These are phyloP conservation scores for Rhizopus sp. DNA, from an alignment of 371 early-diverging fungal genomes.

Conservation along the genomic window DNA sequence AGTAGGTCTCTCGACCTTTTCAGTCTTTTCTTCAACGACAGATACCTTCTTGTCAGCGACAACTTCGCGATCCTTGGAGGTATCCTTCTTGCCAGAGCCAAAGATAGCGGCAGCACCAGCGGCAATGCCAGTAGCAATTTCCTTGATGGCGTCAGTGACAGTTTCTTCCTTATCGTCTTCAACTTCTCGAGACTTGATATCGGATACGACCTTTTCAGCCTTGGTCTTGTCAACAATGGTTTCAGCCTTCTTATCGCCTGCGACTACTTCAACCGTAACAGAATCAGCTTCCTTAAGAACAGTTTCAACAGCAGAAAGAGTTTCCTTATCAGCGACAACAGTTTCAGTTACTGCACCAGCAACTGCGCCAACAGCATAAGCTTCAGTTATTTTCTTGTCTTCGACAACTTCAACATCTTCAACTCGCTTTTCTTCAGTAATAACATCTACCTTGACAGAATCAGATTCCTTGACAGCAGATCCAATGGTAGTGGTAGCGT, in stretches of 20 bases:
- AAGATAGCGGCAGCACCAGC: not conserved
- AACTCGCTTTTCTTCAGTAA: not conserved
- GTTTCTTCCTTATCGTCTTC: conserved; percentile 3
- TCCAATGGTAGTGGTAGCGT: not conserved
- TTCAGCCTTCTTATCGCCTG: conserved; percentile 1
- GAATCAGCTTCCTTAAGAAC: not conserved
- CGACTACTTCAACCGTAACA: conserved; percentile 4
- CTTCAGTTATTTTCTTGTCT: not conserved
- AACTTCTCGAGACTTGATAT: no score
- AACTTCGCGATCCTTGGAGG: not conserved
- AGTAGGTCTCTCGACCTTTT: not conserved
- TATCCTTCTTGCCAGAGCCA: not conserved
- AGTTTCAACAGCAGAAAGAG: not conserved
- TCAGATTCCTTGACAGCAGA: conserved; percentile 1
- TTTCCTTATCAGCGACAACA: not conserved
- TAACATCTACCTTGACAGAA: not conserved
- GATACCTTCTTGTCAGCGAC: not conserved
- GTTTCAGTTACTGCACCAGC: not conserved
- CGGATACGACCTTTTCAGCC: not conserved
- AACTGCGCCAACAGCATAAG: conserved; percentile 1
- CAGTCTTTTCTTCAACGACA: no score
- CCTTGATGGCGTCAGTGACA: conserved; percentile 6
- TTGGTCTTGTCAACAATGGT: not conserved
- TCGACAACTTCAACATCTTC: not conserved
- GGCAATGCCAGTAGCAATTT: not conserved